Evolutionary conservation across 2,329 filamentous ascomycete species (phyloP), one percentile per base, ranked within the genome.

Genomic region (Botryotinia narcissicola): DNA sequence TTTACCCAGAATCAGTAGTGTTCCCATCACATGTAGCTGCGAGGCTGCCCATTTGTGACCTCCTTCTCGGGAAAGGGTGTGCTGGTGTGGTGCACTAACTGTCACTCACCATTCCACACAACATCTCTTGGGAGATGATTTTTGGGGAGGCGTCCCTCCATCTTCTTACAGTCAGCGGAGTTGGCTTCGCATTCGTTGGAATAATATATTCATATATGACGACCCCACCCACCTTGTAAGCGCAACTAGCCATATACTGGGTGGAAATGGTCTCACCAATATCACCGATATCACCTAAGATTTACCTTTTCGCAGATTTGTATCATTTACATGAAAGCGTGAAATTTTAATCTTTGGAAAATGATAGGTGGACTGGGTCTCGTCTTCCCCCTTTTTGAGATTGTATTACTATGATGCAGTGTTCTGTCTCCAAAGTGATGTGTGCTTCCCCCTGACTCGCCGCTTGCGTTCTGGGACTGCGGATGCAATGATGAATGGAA

Each of bases 11-110:
- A n/a, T 4, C 29, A 37, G 42, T 67, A n/a, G 64, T 67, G 44
- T 35, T n/a, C 44, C 59, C 54, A 62, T 70, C 25, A 25, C 54
- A 62, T 51, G 12, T 48, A 46, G 20, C 54, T 62, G 57, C 42
- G 40, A 44, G 57, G 22, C 40, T 48, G 57, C 42, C 42, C 57
- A 70, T 70, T 70, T 70, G 68, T 70, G 44, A 70, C 68, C 57
- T 22, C 64, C 48, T 68, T 57, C 35, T 57, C 64, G 64, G 64
- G 32, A 54, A 29, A 68, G 35, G 48, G 16, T 29, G 25, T n/a
- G 25, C 14, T 40, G 22, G 42, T 48, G 42, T 51, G 44, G 29
- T 35, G 29, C 63, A 51, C 16, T 29, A 37, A 20, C 16, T 68
- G 25, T 68, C 35, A 48, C 64, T 68, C 64, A 42, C 18, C 64